phyloP scores from a whole-genome alignment of 495 filamentous ascomycete species.

The Talaromyces nanjingensis region DNA sequence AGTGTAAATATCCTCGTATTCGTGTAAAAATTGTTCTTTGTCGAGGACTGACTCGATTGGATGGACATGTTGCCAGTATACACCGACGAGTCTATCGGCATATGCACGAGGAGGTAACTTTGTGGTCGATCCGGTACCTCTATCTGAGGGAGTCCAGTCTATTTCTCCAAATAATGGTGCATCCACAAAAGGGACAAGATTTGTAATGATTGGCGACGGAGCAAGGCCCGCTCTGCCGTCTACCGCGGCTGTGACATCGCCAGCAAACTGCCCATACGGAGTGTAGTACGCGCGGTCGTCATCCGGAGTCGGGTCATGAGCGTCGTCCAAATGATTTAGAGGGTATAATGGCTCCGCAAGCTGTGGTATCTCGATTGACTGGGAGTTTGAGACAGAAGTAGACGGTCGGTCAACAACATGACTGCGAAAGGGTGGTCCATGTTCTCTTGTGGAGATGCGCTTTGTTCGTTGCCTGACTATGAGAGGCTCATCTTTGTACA shows the following conservation, averaged over 20 bases:
- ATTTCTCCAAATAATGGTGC: slow-evolving; percentile 20
- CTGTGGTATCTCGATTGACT: not conserved
- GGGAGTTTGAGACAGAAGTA: not conserved
- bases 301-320: slow-evolving; percentile 6
- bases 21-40: slow-evolving; percentile 9
- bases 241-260: slow-evolving; percentile 14
- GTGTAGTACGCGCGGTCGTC: slow-evolving; percentile 11
- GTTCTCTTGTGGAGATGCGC: not conserved
- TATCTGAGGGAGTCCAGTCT: slow-evolving; percentile 6
- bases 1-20: slow-evolving; percentile 10
- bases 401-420: not conserved
- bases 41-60: slow-evolving; percentile 16
- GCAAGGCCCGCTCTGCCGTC: slow-evolving; percentile 13
- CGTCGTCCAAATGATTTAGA: not conserved
- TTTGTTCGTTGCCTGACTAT: slow-evolving; percentile 1
- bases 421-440: not conserved
- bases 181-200: slow-evolving; percentile 18
- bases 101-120: slow-evolving; percentile 14
- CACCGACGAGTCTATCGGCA: slow-evolving; percentile 15
- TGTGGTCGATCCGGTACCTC: not conserved
- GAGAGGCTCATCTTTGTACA: slow-evolving; percentile 7
- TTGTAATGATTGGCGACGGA: slow-evolving; percentile 2
- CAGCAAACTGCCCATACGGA: slow-evolving; percentile 16
- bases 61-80: slow-evolving; percentile 18
- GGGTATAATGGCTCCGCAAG: not conserved